Percentiles rank a stretch among this genome's conserved stretches.
These are phyloP conservation scores for Solanum etuberosum DNA, from an alignment of 257 asterid species.

Conservation along the genomic window DNA sequence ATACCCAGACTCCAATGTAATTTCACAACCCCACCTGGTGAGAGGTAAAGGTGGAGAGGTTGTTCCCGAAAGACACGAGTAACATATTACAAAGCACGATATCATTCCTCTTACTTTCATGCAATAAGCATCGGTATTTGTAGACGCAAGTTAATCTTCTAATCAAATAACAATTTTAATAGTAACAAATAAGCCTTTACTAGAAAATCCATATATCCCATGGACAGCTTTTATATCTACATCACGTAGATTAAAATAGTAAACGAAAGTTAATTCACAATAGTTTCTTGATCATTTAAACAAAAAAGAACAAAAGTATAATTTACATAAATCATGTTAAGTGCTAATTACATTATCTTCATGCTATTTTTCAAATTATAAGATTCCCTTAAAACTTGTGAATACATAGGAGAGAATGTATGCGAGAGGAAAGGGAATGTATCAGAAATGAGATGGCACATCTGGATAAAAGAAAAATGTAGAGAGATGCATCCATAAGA, in stretches of 20 bases:
- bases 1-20: background rate
- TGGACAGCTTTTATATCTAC: background rate
- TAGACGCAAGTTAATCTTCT: background rate
- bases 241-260: background rate
- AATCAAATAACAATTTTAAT: background rate
- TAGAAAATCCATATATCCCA: background rate
- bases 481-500: no score
- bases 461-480: no score
- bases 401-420: no score
- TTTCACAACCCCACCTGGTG: background rate
- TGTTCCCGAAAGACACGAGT: background rate
- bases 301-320: background rate
- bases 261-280: background rate
- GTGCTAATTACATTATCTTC: no score
- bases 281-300: background rate
- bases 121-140: background rate
- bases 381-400: no score
- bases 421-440: no score
- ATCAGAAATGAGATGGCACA: no score
- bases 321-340: no score
- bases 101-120: background rate
- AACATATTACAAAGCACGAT: background rate
- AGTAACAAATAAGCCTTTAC: background rate
- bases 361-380: no score
- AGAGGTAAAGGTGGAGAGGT: background rate